Percentiles rank a stretch among this genome's conserved stretches.
These are phyloP conservation scores for cucumber (Cucumis sativus) DNA, from an alignment of 306 rosid species.

Conservation along the genomic window Cucumber_9930_V3 NC_026659.2:2009001-2009500, in stretches of 20 bases:
- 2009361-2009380: slow-evolving; percentile 67
- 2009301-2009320: slow-evolving; percentile 57
- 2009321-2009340: slow-evolving; percentile 66
- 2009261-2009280: slow-evolving; percentile 71
- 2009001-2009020: slow-evolving; percentile 74
- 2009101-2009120: slow-evolving; percentile 94
- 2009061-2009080: slow-evolving; percentile 59
- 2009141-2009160: slow-evolving; percentile 40
- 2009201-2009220: slow-evolving; percentile 39
- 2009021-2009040: slow-evolving; percentile 91
- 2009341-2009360: slow-evolving; percentile 45
- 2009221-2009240: slow-evolving; percentile 39
- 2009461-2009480: slow-evolving; percentile 48
- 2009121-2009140: slow-evolving; percentile 73
- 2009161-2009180: slow-evolving; percentile 33
- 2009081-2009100: slow-evolving; percentile 99
- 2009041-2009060: slow-evolving; percentile 74
- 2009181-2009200: slow-evolving; percentile 51
- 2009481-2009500: slow-evolving; percentile 49
- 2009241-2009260: slow-evolving; percentile 71
- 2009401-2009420: slow-evolving; percentile 58
- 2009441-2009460: slow-evolving; percentile 57
- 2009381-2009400: slow-evolving; percentile 69
- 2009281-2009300: slow-evolving; percentile 40
- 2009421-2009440: slow-evolving; percentile 74